Percentiles rank a stretch among this genome's conserved stretches.
phyloP scores from a whole-genome alignment of 441 rosid species.

The Arabidopsis lyrata region DNA sequence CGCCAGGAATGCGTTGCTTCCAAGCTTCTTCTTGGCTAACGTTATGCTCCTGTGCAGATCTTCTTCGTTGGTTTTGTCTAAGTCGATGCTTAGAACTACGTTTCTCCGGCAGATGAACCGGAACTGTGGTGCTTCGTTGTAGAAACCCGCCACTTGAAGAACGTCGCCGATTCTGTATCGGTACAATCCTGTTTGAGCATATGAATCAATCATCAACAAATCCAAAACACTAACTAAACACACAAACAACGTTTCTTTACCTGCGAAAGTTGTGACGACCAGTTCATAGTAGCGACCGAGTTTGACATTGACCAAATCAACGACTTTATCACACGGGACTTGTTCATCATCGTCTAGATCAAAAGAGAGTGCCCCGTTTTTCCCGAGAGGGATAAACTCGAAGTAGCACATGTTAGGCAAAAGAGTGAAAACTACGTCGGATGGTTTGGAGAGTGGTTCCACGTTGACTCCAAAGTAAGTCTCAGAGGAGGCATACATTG shows the following conservation, averaged over 20 bases:
- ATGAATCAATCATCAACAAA: background rate
- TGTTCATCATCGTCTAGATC: slow-evolving; percentile 63
- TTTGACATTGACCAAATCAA: slow-evolving; percentile 72
- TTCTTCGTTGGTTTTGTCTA: slow-evolving; percentile 92
- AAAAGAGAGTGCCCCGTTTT: slow-evolving; percentile 62
- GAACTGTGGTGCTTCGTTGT: slow-evolving; percentile 87
- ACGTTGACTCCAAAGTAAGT: slow-evolving; percentile 90
- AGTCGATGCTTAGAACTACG: slow-evolving; percentile 87
- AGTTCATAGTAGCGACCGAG: slow-evolving; percentile 79
- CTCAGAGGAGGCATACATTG: slow-evolving; percentile 98
- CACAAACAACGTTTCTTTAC: slow-evolving; percentile 41
- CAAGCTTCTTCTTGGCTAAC: slow-evolving; percentile 70
- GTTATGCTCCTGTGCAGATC: slow-evolving; percentile 89
- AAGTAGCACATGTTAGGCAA: slow-evolving; percentile 93
- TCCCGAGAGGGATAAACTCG: slow-evolving; percentile 81
- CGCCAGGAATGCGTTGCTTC: slow-evolving; percentile 60
- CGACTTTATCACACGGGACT: slow-evolving; percentile 57
- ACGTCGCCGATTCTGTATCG: slow-evolving; percentile 90
- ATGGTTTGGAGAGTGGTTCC: slow-evolving; percentile 78
- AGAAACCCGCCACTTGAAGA: slow-evolving; percentile 82
- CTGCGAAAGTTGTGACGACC: slow-evolving; percentile 88
- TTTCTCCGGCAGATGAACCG: slow-evolving; percentile 92
- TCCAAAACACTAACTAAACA: background rate
- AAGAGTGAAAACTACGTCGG: slow-evolving; percentile 81
- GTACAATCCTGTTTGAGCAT: slow-evolving; percentile 55